Evolutionary conservation across 1,139 yeast genomes (phyloP).

Genomic region (Suhomyces kunorum): DNA sequence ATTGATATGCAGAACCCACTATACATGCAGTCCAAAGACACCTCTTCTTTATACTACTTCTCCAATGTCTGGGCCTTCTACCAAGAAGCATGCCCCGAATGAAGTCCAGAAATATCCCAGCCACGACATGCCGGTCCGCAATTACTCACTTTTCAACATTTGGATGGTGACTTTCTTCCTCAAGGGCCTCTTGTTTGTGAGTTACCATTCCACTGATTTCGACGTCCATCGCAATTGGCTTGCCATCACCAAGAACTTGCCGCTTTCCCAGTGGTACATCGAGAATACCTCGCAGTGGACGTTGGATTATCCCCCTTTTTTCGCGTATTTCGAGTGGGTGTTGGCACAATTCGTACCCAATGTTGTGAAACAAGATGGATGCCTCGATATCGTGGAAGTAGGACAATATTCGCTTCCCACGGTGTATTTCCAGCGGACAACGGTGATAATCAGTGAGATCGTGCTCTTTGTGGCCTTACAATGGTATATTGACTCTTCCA

Average conservation of each 20-base stretch:
- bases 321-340: slow-evolving; percentile 90
- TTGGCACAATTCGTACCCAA: slow-evolving; percentile 72
- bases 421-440: slow-evolving; percentile 72
- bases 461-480: slow-evolving; percentile 71
- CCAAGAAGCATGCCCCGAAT: not conserved
- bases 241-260: slow-evolving; percentile 82
- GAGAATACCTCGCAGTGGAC: slow-evolving; percentile 94
- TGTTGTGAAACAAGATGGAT: slow-evolving; percentile 68
- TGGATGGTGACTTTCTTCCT: slow-evolving; percentile 44
- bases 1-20: too few relatives aligned
- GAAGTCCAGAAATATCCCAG: not conserved
- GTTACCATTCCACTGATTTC: slow-evolving; percentile 85
- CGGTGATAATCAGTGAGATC: slow-evolving; percentile 79
- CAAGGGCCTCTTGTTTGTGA: slow-evolving; percentile 38
- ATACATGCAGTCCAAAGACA: too few relatives aligned
- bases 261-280: slow-evolving; percentile 76
- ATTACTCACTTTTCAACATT: slow-evolving; percentile 37
- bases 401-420: slow-evolving; percentile 80
- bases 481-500: slow-evolving; percentile 62
- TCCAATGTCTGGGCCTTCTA: too few relatives aligned
- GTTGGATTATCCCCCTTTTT: slow-evolving; percentile 94
- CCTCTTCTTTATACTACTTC: too few relatives aligned
- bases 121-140: slow-evolving; percentile 1
- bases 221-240: slow-evolving; percentile 98
- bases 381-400: slow-evolving; percentile 64